phyloP scores from a whole-genome alignment of 2,329 filamentous ascomycete species.

The Graphilbum ipis-grandicollis region DNA sequence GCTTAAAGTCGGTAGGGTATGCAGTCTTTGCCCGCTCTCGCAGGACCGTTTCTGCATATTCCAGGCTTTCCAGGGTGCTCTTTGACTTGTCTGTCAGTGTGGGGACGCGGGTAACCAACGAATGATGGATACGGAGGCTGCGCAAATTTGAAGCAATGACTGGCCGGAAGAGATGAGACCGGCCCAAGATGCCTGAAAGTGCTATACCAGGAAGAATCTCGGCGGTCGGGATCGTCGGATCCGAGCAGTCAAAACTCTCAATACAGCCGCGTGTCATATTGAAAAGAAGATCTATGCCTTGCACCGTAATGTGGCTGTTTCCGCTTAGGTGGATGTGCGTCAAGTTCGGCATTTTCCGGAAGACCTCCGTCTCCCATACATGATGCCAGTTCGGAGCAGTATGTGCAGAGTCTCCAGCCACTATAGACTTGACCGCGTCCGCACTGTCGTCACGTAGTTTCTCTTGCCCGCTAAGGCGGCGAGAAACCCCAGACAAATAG shows the following conservation, averaged over 20 bases:
- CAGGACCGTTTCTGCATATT: slow-evolving; percentile 27
- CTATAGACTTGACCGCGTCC: slow-evolving; percentile 13
- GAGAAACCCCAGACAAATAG: slow-evolving; percentile 12
- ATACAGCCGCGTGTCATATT: slow-evolving; percentile 25
- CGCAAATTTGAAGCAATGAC: slow-evolving; percentile 35
- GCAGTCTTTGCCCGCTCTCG: slow-evolving; percentile 23
- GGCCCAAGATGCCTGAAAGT: slow-evolving; percentile 25
- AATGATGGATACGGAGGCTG: slow-evolving; percentile 39
- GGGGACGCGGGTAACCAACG: slow-evolving; percentile 36
- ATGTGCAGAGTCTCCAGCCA: slow-evolving; percentile 12
- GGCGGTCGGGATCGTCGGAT: slow-evolving; percentile 14
- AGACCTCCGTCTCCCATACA: slow-evolving; percentile 10
- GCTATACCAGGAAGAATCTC: slow-evolving; percentile 5
- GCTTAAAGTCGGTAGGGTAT: slow-evolving; percentile 30
- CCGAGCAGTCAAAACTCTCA: slow-evolving; percentile 34
- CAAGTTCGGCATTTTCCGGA: slow-evolving; percentile 17
- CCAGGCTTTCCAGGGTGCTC: slow-evolving; percentile 18
- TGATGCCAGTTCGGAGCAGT: slow-evolving; percentile 7
- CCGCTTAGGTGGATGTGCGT: slow-evolving; percentile 37
- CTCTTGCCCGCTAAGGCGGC: slow-evolving; percentile 18
- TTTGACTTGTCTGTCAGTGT: slow-evolving; percentile 22
- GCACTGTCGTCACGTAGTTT: slow-evolving; percentile 16
- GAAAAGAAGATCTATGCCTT: slow-evolving; percentile 26
- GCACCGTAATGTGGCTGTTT: slow-evolving; percentile 25
- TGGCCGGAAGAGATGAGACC: slow-evolving; percentile 31